These are phyloP conservation scores for Penicillium verhagenii DNA, from an alignment of 495 filamentous ascomycete species.

Conservation along the genomic window DNA sequence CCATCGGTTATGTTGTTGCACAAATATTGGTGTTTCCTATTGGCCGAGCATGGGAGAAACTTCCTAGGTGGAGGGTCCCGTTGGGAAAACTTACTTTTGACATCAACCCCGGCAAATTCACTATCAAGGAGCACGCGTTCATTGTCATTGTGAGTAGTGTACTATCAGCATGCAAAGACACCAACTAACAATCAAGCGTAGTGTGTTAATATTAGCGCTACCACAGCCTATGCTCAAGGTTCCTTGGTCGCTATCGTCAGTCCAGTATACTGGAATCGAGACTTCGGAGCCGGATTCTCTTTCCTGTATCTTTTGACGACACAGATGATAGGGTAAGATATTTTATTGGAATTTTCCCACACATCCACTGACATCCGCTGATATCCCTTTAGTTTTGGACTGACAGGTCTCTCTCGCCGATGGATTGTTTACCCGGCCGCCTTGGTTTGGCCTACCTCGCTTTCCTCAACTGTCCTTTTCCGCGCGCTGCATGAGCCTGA, in stretches of 20 bases:
- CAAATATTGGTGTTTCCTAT: conserved; percentile 63
- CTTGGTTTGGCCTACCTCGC: conserved; percentile 34
- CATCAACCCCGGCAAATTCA: conserved; percentile 63
- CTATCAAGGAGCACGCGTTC: conserved; percentile 67
- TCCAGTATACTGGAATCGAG: conserved; percentile 54
- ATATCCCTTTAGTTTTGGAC: conserved; percentile 35
- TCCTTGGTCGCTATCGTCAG: conserved; percentile 56
- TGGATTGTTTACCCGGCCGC: conserved; percentile 56
- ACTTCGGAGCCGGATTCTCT: conserved; percentile 62
- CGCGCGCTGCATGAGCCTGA: conserved; percentile 48
- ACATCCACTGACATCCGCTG: background rate
- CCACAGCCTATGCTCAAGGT: conserved; percentile 57
- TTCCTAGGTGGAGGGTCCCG: conserved; percentile 58
- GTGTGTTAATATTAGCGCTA: conserved; percentile 33
- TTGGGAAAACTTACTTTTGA: conserved; percentile 51
- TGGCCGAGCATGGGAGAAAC: conserved; percentile 42
- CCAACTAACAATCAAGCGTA: conserved; percentile 1
- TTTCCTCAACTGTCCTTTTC: conserved; percentile 29
- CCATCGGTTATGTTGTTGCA: conserved; percentile 64
- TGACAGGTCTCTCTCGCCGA: conserved; percentile 61
- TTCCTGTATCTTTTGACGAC: conserved; percentile 61
- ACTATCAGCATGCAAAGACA: background rate
- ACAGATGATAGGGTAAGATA: conserved; percentile 58
- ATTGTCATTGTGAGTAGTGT: conserved; percentile 57
- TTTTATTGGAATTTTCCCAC: background rate